A percentile compares a stretch with the other conserved stretches of the same genome.
These are phyloP conservation scores for Dendrobium nobile DNA, from an alignment of 106 monocot species.

Conservation along the genomic window DNA sequence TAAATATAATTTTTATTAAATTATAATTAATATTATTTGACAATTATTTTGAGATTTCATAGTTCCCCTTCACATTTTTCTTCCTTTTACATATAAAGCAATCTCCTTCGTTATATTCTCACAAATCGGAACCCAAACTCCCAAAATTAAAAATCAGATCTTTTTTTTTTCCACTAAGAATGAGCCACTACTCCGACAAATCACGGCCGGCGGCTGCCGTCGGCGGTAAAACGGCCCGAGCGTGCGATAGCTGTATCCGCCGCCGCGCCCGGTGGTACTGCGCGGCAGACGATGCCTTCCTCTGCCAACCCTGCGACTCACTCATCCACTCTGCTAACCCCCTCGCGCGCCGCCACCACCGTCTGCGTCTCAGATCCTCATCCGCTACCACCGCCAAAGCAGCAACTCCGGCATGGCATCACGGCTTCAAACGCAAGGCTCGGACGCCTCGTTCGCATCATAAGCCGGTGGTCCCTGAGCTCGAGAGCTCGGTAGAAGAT, in stretches of 20 bases:
- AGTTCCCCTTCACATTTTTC: neutral
- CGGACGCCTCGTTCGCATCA: slow-evolving; percentile 48
- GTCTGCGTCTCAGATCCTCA: slow-evolving; percentile 44
- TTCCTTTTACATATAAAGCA: neutral
- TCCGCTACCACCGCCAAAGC: neutral
- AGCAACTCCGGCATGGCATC: slow-evolving; percentile 34
- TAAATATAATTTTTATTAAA: too few relatives aligned
- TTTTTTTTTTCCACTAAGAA: neutral
- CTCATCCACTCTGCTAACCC: slow-evolving; percentile 81
- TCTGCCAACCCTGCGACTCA: slow-evolving; percentile 75
- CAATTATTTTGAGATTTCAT: too few relatives aligned
- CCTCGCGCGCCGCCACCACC: slow-evolving; percentile 74
- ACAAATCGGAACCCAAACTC: neutral
- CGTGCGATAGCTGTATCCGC: slow-evolving; percentile 66
- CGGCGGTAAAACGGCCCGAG: slow-evolving; percentile 46
- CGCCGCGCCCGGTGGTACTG: slow-evolving; percentile 77
- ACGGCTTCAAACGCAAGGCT: slow-evolving; percentile 79
- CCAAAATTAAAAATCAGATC: neutral
- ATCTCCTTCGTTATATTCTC: neutral
- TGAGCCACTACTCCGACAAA: slow-evolving; percentile 1
- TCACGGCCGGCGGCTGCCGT: slow-evolving; percentile 18
- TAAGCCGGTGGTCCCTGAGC: slow-evolving; percentile 44
- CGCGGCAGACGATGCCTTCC: slow-evolving; percentile 85
- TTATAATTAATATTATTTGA: too few relatives aligned
- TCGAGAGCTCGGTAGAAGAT: slow-evolving; percentile 24